A percentile compares a stretch with the other conserved stretches of the same genome.
Evolutionary conservation across 2,329 filamentous ascomycete genomes (phyloP).

Genomic region (Peltaster fructicola): DNA sequence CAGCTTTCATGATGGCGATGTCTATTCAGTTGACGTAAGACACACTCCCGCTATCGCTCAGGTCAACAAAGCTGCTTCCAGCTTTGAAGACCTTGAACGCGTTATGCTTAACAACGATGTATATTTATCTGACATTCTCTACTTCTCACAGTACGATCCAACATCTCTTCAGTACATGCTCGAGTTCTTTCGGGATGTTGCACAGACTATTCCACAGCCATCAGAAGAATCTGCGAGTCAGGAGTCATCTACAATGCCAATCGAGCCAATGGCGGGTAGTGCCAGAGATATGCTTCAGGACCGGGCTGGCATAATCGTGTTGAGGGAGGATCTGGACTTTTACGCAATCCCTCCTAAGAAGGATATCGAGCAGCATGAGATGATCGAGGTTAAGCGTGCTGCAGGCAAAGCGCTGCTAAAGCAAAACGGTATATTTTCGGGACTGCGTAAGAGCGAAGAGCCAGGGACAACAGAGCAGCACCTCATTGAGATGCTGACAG

Average conservation of each 20-base stretch:
- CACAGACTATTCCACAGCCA: slow-evolving; percentile 81
- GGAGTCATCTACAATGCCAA: slow-evolving; percentile 36
- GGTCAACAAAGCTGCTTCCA: slow-evolving; percentile 13
- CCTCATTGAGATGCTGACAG: slow-evolving; percentile 97
- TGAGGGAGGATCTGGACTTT: slow-evolving; percentile 92
- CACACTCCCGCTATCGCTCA: slow-evolving; percentile 16
- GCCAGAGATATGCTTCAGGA: slow-evolving; percentile 66
- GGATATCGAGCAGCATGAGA: slow-evolving; percentile 72
- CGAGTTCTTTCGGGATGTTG: slow-evolving; percentile 91
- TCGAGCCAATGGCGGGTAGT: slow-evolving; percentile 47
- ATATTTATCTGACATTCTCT: slow-evolving; percentile 39
- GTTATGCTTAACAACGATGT: slow-evolving; percentile 27
- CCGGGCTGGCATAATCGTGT: slow-evolving; percentile 86
- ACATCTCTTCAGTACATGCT: slow-evolving; percentile 97
- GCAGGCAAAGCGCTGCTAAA: slow-evolving; percentile 70
- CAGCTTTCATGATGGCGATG: slow-evolving; percentile 78
- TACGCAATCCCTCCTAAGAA: slow-evolving; percentile 80
- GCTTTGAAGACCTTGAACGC: slow-evolving; percentile 21
- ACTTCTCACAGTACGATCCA: slow-evolving; percentile 69
- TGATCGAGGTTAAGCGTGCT: slow-evolving; percentile 91
- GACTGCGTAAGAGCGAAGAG: slow-evolving; percentile 85
- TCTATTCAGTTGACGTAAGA: slow-evolving; percentile 91
- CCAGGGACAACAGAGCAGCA: slow-evolving; percentile 93
- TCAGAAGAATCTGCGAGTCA: slow-evolving; percentile 32
- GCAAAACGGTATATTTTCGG: slow-evolving; percentile 92